phyloP scores from a whole-genome alignment of 2,329 filamentous ascomycete species.

The Ophiostoma australiae region DNA sequence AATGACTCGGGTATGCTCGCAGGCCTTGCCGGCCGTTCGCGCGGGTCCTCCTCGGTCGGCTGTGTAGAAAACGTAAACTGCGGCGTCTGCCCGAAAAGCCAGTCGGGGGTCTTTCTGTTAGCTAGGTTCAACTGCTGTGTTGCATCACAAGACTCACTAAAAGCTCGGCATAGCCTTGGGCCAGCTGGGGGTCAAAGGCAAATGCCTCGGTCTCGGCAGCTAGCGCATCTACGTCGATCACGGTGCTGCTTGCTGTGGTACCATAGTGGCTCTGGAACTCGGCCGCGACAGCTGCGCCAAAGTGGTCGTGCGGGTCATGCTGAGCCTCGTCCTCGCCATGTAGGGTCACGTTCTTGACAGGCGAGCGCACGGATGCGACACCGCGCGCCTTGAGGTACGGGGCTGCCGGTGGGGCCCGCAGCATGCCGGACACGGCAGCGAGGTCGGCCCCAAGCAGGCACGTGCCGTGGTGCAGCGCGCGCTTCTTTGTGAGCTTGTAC shows the following conservation, averaged over 20 bases:
- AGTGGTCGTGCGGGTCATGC: slow-evolving; percentile 32
- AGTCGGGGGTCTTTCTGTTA: slow-evolving; percentile 52
- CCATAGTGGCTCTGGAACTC: slow-evolving; percentile 68
- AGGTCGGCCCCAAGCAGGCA: slow-evolving; percentile 78
- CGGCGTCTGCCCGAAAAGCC: slow-evolving; percentile 83
- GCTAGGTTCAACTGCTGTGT: background rate
- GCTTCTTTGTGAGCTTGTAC: slow-evolving; percentile 79
- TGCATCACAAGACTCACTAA: slow-evolving; percentile 11
- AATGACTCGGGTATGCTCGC: slow-evolving; percentile 42
- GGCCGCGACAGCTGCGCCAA: slow-evolving; percentile 52
- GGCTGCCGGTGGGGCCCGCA: slow-evolving; percentile 69
- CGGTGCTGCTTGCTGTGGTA: slow-evolving; percentile 33
- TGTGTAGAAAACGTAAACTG: slow-evolving; percentile 68
- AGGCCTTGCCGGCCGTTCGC: slow-evolving; percentile 49
- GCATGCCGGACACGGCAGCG: slow-evolving; percentile 58
- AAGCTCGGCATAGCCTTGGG: slow-evolving; percentile 56
- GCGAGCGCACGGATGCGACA: slow-evolving; percentile 85
- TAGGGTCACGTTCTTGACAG: slow-evolving; percentile 65
- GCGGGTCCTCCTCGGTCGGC: slow-evolving; percentile 54
- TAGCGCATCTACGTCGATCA: slow-evolving; percentile 46
- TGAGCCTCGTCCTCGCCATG: background rate
- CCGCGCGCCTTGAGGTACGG: slow-evolving; percentile 74
- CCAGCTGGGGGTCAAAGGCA: slow-evolving; percentile 40
- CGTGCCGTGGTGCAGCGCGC: slow-evolving; percentile 86
- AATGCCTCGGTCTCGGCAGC: slow-evolving; percentile 38